These are phyloP conservation scores for Glycine latifolia DNA, from an alignment of 306 rosid genomes.

Conservation along the genomic window DNA sequence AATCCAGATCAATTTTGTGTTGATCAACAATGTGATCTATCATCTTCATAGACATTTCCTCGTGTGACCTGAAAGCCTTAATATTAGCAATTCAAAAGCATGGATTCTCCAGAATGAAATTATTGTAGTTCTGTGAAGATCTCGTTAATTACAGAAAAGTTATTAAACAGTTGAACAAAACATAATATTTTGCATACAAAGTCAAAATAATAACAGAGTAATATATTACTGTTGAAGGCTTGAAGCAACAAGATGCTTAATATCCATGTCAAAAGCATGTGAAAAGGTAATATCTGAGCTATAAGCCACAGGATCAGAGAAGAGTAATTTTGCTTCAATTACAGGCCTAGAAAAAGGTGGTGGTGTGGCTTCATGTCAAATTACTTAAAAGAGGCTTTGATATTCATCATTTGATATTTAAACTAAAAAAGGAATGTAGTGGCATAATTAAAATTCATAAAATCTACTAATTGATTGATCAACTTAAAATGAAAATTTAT, in stretches of 20 bases:
- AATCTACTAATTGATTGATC: background rate
- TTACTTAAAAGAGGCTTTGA: background rate
- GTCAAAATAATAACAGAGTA: background rate
- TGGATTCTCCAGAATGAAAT: conserved; percentile 32
- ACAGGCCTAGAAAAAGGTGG: background rate
- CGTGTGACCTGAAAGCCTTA: conserved; percentile 57
- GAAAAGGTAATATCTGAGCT: background rate
- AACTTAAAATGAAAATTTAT: background rate
- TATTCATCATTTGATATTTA: background rate
- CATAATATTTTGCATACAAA: background rate
- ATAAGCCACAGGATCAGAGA: background rate
- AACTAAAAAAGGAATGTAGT: background rate
- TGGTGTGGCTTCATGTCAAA: background rate
- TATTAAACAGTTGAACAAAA: background rate
- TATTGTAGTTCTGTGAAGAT: conserved; percentile 19
- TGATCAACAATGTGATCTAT: conserved; percentile 59
- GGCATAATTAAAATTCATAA: background rate
- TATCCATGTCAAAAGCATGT: background rate
- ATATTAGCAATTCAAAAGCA: conserved; percentile 12
- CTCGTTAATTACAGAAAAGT: conserved; percentile 4
- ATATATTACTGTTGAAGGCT: background rate
- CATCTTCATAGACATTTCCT: conserved; percentile 65
- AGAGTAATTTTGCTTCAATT: too few species aligned
- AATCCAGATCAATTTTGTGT: conserved; percentile 55
- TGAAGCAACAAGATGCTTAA: too few species aligned